phyloP scores from a whole-genome alignment of 495 filamentous ascomycete genomes.

The Aspergillus sparsus region DNA sequence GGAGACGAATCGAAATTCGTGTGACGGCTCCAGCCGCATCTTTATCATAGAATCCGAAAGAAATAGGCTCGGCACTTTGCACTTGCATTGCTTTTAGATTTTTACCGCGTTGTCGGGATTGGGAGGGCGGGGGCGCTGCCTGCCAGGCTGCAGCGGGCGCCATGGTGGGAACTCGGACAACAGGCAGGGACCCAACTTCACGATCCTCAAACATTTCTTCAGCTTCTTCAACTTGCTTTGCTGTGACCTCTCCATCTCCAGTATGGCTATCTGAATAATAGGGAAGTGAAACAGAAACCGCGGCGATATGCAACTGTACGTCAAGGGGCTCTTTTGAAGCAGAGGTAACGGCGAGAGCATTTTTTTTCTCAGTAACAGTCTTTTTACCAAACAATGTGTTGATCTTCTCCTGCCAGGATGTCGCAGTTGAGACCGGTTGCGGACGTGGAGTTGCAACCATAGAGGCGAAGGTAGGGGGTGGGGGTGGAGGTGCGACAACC shows the following conservation, averaged over 20 bases:
- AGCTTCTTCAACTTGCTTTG: constrained; percentile 68
- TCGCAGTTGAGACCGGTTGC: constrained; percentile 29
- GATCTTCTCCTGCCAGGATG: constrained; percentile 73
- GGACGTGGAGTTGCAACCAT: constrained; percentile 49
- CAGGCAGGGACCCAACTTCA: constrained; percentile 74
- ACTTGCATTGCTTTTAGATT: constrained; percentile 43
- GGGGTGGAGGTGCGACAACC: constrained; percentile 42
- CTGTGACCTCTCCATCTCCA: constrained; percentile 48
- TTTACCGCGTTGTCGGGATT: constrained; percentile 36
- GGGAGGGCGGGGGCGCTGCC: constrained; percentile 43
- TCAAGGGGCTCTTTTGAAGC: constrained; percentile 64
- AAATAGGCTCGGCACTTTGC: constrained; percentile 40
- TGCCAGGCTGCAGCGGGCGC: constrained; percentile 57
- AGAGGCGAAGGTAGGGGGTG: constrained; percentile 56
- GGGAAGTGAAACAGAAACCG: constrained; percentile 63
- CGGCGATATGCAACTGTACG: constrained; percentile 46
- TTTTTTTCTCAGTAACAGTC: constrained; percentile 51
- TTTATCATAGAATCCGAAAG: constrained; percentile 37
- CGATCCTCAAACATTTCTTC: constrained; percentile 84
- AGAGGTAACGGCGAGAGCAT: constrained; percentile 55
- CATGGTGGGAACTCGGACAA: constrained; percentile 63
- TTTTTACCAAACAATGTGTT: constrained; percentile 70
- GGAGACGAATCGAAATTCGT: constrained; percentile 37
- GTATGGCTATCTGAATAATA: constrained; percentile 29
- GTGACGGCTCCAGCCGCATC: constrained; percentile 36